Evolutionary conservation across 1,284 basidiomycete genomes (phyloP).

Genomic region (Leccinum ambiguum): DNA sequence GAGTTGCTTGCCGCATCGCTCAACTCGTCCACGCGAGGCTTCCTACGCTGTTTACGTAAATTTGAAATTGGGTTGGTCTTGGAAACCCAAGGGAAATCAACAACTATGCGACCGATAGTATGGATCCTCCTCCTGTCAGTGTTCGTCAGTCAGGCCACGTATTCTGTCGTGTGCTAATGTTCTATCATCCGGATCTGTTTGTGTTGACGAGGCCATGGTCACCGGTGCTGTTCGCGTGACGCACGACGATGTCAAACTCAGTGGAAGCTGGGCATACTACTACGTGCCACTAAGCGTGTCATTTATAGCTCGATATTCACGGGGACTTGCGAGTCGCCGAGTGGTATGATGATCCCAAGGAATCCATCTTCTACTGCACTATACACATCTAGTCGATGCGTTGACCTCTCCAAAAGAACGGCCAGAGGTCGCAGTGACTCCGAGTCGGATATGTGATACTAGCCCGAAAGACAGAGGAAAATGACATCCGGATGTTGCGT

Average conservation of each 20-base stretch:
- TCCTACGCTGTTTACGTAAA: no score
- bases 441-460: slow-evolving; percentile 5
- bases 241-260: slow-evolving; percentile 3
- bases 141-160: no score
- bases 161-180: not conserved
- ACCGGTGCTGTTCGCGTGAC: no score
- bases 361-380: slow-evolving; percentile 7
- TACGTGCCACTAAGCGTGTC: not conserved
- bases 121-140: no score
- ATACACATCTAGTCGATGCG: slow-evolving; percentile 6
- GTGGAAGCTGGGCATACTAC: slow-evolving; percentile 9
- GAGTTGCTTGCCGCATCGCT: no score
- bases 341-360: slow-evolving; percentile 13
- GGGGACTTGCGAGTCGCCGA: slow-evolving; percentile 8
- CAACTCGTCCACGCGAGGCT: no score
- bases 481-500: slow-evolving; percentile 12
- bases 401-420: slow-evolving; percentile 9
- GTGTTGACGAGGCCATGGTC: no score
- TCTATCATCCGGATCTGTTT: no score
- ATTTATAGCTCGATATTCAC: slow-evolving; percentile 5
- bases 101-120: no score
- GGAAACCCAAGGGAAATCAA: no score
- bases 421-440: slow-evolving; percentile 13
- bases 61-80: no score
- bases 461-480: slow-evolving; percentile 8